Conservation (phyloP, 345 rosid species). For the Bruguiera gymnorhiza region DNA sequence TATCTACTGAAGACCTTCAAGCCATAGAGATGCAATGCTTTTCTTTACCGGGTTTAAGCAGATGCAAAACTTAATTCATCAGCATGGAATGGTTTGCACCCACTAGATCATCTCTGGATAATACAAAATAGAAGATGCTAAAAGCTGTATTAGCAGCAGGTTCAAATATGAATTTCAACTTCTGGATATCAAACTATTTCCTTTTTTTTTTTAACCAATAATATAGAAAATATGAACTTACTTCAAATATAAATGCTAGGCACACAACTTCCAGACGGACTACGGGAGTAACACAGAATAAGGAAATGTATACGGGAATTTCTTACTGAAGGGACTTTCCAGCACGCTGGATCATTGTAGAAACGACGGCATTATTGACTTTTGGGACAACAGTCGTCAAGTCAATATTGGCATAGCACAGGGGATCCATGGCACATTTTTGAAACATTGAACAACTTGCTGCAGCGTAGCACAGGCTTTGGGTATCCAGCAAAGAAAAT, state of each 20-base stretch:
- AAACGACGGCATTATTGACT: constrained; percentile 68
- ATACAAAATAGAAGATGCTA: not conserved
- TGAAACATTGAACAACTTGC: constrained; percentile 76
- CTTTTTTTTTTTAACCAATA: no score
- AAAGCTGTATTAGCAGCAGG: not conserved
- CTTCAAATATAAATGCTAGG: not conserved
- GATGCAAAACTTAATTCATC: not conserved
- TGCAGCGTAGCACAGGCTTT: constrained; percentile 69
- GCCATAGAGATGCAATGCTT: no score
- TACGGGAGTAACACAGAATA: not conserved
- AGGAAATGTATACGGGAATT: not conserved
- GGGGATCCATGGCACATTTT: constrained; percentile 83
- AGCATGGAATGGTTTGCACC: not conserved
- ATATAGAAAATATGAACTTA: not conserved
- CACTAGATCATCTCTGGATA: not conserved
- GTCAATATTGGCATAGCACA: constrained; percentile 68
- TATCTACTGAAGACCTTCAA: no score
- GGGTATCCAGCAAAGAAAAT: constrained; percentile 81
- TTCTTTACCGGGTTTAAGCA: no score
- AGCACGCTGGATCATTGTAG: constrained; percentile 79
- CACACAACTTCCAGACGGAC: not conserved
- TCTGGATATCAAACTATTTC: not conserved
- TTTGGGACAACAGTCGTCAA: constrained; percentile 61
- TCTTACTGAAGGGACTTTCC: constrained; percentile 72
- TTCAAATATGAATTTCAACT: not conserved